Base-by-base conservation (phyloP, 2,329 filamentous ascomycete species). In the Orbilia oligospora region DNA sequence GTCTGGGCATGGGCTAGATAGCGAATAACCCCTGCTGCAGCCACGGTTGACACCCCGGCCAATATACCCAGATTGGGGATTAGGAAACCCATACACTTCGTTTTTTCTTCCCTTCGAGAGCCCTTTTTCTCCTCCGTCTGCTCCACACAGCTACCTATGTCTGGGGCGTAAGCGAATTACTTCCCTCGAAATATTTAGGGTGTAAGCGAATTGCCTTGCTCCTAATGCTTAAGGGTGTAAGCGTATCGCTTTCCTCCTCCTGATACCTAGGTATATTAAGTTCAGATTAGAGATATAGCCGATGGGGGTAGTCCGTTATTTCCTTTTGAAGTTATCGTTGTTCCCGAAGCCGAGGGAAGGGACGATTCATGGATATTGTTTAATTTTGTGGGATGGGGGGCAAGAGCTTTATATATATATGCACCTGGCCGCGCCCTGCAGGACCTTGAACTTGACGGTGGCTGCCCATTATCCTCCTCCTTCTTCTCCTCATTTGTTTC, bases 111-210 rank as follows among this genome's bases (percentile, higher is more conserved):
- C 38, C 9, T 48, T 20, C 56, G 44, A 38, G 24, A 49, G 46
- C 53, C 61, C 9, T 61, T 61, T 61, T 61, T 44, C 22, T 22
- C 9, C 10, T 51, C 16, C 22, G 24, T 18, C 22, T 61, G n/a
- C 56, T 30, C 44, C n/a, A 20, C n/a, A n/a, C n/a, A 46, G 44
- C 44, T 46, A 20, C 9, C 9, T 20, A 44, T 20, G 56, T 44
- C 56, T 61, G 24, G 56, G 73, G 73, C 53, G 55, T 44, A 78
- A 72, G 68, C 75, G 73, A 71, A 30, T 30, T 30, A 6, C 27
- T 30, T 30, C 27, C 27, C 27, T 6, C 6, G 6, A 3, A 30
- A 30, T 30, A 3, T 30, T 30, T 30, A 30, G 27, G 27, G 27
- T 30, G 27, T 30, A 30, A 30, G 27, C 27, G 27, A 3, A 30